phyloP scores from a whole-genome alignment of 2,329 filamentous ascomycete genomes.

The Emmonsia crescens region DNA sequence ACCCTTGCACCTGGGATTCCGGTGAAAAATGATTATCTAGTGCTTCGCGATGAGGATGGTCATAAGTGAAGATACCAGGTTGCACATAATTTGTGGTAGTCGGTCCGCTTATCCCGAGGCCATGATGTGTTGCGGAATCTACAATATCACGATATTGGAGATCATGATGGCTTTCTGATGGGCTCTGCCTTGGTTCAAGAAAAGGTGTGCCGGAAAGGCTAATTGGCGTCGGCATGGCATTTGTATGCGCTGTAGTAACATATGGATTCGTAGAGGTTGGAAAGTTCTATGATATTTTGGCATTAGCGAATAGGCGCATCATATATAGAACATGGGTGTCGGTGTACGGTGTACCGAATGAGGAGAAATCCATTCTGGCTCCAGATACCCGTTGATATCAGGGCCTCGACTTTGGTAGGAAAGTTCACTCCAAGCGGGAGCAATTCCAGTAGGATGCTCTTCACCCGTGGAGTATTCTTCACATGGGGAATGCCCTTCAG shows the following conservation, averaged over 20 bases:
- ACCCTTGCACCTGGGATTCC: conserved; percentile 7
- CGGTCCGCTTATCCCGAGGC: conserved; percentile 28
- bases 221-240: conserved; percentile 28
- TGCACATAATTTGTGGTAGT: conserved; percentile 24
- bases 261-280: conserved; percentile 22
- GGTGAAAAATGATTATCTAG: neutral
- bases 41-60: conserved; percentile 6
- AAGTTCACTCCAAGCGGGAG: conserved; percentile 9
- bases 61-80: conserved; percentile 19
- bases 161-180: conserved; percentile 28
- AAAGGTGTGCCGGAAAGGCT: conserved; percentile 29
- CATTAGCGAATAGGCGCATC: conserved; percentile 4
- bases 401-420: conserved; percentile 5
- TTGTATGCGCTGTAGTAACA: conserved; percentile 22
- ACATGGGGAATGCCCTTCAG: conserved; percentile 1
- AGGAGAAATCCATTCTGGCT: conserved; percentile 12
- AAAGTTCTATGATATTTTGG: conserved; percentile 14
- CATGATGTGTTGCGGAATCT: conserved; percentile 22
- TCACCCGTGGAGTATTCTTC: neutral
- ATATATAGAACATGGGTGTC: neutral
- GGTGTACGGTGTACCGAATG: conserved; percentile 7
- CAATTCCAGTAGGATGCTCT: conserved; percentile 5
- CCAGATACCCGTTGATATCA: conserved; percentile 7
- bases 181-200: conserved; percentile 22
- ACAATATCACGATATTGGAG: conserved; percentile 24